A percentile compares a stretch with the other conserved stretches of the same genome.
Conservation (phyloP, 345 rosid species). For the Nasturtium officinale region DNA sequence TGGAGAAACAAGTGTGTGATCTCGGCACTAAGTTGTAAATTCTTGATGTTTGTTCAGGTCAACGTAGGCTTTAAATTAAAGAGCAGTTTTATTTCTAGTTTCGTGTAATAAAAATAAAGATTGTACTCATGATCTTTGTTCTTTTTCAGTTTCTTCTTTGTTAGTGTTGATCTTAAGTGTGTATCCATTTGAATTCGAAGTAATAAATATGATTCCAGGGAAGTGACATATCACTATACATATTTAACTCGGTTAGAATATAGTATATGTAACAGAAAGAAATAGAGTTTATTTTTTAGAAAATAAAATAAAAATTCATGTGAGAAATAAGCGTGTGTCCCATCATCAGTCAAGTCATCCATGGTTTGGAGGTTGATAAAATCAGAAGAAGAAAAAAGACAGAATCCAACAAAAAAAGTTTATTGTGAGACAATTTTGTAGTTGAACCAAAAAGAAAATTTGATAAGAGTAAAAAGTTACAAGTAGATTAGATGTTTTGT, state of each 20-base stretch:
- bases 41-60: neutral
- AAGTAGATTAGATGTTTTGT: too few species aligned
- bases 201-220: neutral
- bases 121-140: slow-evolving; percentile 5
- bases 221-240: too few species aligned
- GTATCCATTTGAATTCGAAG: neutral
- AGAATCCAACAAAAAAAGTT: too few species aligned
- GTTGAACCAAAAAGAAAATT: too few species aligned
- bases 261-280: too few species aligned
- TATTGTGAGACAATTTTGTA: too few species aligned
- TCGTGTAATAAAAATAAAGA: slow-evolving; percentile 4
- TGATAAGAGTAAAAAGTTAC: too few species aligned
- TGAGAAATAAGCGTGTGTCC: neutral
- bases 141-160: neutral
- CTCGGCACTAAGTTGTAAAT: slow-evolving; percentile 41
- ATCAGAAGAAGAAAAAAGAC: too few species aligned
- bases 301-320: too few species aligned
- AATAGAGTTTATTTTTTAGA: neutral
- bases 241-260: neutral
- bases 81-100: neutral
- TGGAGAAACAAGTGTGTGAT: slow-evolving; percentile 50
- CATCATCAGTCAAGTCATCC: too few species aligned
- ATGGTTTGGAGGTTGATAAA: too few species aligned
- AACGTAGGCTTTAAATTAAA: slow-evolving; percentile 6
- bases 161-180: neutral